These are phyloP conservation scores for Cercospora citrullina DNA, from an alignment of 2,329 filamentous ascomycete genomes.

Conservation along the genomic window DNA sequence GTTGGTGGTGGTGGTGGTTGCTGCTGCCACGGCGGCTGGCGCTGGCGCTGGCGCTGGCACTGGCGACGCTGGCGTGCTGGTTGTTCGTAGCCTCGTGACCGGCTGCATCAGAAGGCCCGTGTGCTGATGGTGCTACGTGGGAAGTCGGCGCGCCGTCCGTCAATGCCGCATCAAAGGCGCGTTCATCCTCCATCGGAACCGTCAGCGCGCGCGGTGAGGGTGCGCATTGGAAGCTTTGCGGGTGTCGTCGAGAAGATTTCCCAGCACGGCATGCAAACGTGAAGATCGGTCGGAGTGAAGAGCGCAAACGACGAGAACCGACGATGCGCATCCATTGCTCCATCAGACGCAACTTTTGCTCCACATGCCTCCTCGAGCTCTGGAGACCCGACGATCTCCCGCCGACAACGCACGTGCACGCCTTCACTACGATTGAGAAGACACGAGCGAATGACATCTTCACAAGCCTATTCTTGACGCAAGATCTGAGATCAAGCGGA, in stretches of 20 bases:
- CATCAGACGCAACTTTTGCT: constrained; percentile 2
- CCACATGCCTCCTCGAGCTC: background rate
- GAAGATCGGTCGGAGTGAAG: background rate
- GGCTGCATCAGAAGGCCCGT: background rate
- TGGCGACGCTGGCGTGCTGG: background rate
- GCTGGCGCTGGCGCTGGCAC: background rate
- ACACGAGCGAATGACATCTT: background rate
- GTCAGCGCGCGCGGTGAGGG: background rate
- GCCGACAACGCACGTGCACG: background rate
- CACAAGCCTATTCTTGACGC: background rate
- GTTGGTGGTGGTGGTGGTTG: background rate
- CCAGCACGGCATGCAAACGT: background rate
- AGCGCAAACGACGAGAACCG: background rate
- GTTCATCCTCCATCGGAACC: background rate
- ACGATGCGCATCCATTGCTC: background rate
- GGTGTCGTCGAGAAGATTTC: background rate
- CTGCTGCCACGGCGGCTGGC: background rate
- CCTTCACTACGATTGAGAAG: background rate
- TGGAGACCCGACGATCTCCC: constrained; percentile 1
- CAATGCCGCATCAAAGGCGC: background rate
- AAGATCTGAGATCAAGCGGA: background rate
- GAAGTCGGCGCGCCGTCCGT: background rate
- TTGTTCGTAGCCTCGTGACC: background rate
- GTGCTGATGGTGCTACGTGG: background rate
- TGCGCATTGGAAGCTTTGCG: background rate